Conservation (phyloP, 352 stramenopile species). For the Phytophthora melonis region DNA sequence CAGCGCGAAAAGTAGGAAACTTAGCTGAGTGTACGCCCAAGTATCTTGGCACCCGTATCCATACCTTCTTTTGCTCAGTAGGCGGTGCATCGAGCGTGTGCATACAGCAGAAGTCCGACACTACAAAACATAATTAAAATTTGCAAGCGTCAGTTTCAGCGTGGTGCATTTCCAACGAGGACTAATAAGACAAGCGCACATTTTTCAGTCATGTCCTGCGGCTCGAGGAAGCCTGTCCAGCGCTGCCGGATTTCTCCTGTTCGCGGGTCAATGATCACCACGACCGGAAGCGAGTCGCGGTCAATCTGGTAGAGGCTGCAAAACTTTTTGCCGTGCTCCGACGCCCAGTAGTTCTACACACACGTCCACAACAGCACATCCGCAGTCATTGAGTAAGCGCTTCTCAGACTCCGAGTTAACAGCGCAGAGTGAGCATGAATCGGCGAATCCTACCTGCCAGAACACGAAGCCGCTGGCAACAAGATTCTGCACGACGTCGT, state of each 20-base stretch:
- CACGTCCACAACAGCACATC: background rate
- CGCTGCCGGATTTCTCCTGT: constrained; percentile 74
- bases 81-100: constrained; percentile 45
- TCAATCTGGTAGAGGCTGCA: constrained; percentile 86
- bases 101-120: constrained; percentile 77
- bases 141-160: background rate
- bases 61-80: constrained; percentile 34
- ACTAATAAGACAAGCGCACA: constrained; percentile 37
- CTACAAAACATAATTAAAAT: constrained; percentile 26
- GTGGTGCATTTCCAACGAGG: background rate
- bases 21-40: background rate
- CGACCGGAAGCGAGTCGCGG: constrained; percentile 66
- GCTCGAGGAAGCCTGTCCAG: constrained; percentile 79
- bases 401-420: background rate
- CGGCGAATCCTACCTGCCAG: constrained; percentile 80
- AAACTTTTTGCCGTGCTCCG: constrained; percentile 86
- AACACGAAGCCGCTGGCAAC: constrained; percentile 95
- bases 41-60: background rate
- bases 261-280: constrained; percentile 81
- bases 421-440: background rate
- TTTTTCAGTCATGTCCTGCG: constrained; percentile 78
- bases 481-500: constrained; percentile 95
- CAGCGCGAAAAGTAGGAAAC: background rate
- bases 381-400: background rate
- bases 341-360: constrained; percentile 76